Base-by-base conservation (phyloP, 1,284 basidiomycete genomes). In the Meira nashicola region DNA sequence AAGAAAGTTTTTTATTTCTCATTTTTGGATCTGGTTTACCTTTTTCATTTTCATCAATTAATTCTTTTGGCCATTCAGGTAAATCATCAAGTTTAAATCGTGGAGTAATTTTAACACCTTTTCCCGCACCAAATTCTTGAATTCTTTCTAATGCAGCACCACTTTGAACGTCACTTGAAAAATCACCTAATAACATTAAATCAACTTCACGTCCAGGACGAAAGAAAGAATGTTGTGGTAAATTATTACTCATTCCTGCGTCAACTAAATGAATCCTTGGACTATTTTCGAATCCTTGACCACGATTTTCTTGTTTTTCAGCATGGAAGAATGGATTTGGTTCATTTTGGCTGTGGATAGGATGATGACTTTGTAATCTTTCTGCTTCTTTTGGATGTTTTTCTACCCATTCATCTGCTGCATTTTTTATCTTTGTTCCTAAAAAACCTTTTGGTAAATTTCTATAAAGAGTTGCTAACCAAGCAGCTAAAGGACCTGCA, bases 201-300 rank as follows among this genome's bases (percentile, higher is more conserved):
- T 76, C 73, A 1, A 70, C 73, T 1, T 59, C 39, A 21, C 74
- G 61, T 56, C 67, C 62, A 3, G 55, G 56, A 15, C 70, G 64
- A 7, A 65, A 66, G 21, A 75, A 62, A 3, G 71, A 55, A 60
- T 76, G 70, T 53, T 64, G 74, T 38, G 74, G 74, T 25, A 75
- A 62, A 55, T 75, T 76, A 70, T 76, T 76, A 39, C 69, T 71
- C 59, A 73, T 67, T 12, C 73, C 73, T 7, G 67, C 63, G 54
- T 75, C 73, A 67, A 76, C 71, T 3, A 76, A 60, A 0, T 71
- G 63, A 40, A 51, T 55, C 2, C 46, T 11, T 8, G 54, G 54
- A 41, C 41, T 49, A 49, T 55, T 55, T 19, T 69, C 67, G 39
- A 69, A 64, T 1, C 67, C 67, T 33, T 59, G 38, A 12, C 64